A percentile compares a stretch with the other conserved stretches of the same genome.
phyloP scores from a whole-genome alignment of 148 eudicot species.

The Rheum nobile region DNA sequence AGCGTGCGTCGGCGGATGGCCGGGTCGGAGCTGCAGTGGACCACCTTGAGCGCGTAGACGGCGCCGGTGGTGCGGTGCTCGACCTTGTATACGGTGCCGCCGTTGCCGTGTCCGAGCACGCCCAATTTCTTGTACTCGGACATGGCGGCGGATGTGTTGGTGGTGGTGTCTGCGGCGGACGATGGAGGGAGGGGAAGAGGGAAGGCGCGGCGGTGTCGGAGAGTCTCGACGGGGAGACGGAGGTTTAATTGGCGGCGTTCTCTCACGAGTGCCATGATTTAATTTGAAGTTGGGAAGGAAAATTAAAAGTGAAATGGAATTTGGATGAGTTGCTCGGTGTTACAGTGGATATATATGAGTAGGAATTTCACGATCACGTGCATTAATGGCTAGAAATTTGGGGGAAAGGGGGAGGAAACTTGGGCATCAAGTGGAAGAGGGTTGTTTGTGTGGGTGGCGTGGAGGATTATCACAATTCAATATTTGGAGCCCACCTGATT shows the following conservation, averaged over 20 bases:
- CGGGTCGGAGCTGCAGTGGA: slow-evolving; percentile 39
- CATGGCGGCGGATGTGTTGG: slow-evolving; percentile 14
- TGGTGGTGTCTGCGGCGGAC: slow-evolving; percentile 6
- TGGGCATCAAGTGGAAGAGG: neutral
- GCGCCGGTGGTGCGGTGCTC: slow-evolving; percentile 35
- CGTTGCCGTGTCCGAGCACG: slow-evolving; percentile 74
- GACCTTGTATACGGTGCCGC: slow-evolving; percentile 86
- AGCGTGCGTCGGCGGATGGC: slow-evolving; percentile 38
- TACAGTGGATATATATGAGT: neutral
- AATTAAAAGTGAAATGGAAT: neutral
- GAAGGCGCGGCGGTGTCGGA: slow-evolving; percentile 35
- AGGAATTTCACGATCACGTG: neutral
- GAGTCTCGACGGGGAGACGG: slow-evolving; percentile 43
- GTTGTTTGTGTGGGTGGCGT: neutral
- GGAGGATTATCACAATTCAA: neutral
- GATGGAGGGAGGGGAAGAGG: slow-evolving; percentile 18
- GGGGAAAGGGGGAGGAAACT: slow-evolving; percentile 2
- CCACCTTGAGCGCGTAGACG: slow-evolving; percentile 48
- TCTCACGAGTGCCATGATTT: slow-evolving; percentile 25
- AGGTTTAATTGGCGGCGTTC: slow-evolving; percentile 52
- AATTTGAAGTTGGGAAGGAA: neutral
- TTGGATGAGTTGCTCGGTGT: neutral
- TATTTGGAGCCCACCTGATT: neutral
- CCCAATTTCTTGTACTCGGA: slow-evolving; percentile 45
- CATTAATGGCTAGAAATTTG: neutral